Conservation (phyloP, 2,329 filamentous ascomycete species). For the Penicillium sp. region DNA sequence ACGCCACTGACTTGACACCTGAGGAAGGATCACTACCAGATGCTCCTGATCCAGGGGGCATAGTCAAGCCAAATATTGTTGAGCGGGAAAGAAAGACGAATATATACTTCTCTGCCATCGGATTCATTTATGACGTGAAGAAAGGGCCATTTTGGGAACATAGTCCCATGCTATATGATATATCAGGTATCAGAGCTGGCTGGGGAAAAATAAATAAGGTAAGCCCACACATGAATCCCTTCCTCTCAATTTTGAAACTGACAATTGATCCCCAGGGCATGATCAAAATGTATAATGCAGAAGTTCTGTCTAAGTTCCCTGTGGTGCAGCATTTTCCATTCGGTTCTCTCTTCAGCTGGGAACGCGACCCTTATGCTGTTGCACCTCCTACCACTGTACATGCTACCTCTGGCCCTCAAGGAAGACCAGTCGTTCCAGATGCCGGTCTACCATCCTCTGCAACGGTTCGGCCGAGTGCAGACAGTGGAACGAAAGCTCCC, state of each 20-base stretch:
- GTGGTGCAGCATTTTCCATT: constrained; percentile 97
- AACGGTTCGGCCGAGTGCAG: constrained; percentile 19
- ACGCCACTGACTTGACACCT: constrained; percentile 66
- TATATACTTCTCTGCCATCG: constrained; percentile 93
- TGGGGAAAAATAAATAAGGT: constrained; percentile 98
- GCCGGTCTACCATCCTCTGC: constrained; percentile 14
- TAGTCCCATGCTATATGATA: constrained; percentile 90
- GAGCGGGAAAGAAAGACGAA: constrained; percentile 68
- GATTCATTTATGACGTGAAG: constrained; percentile 98
- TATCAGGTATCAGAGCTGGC: constrained; percentile 86
- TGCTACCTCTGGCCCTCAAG: constrained; percentile 42
- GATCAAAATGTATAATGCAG: constrained; percentile 99
- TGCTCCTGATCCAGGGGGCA: constrained; percentile 72
- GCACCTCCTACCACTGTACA: constrained; percentile 59
- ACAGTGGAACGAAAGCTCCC: constrained; percentile 38
- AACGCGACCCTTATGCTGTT: constrained; percentile 65
- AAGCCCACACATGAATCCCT: background rate
- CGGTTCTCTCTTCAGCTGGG: constrained; percentile 79
- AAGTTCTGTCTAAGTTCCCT: constrained; percentile 94
- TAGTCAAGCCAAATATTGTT: constrained; percentile 68
- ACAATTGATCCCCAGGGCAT: constrained; percentile 66
- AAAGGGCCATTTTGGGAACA: constrained; percentile 97
- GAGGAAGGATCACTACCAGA: constrained; percentile 75
- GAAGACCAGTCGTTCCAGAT: constrained; percentile 27
- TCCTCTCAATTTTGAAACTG: background rate